Base-by-base conservation (phyloP, 164 flowering plant genomes). In the Cinnamomum chago region DNA sequence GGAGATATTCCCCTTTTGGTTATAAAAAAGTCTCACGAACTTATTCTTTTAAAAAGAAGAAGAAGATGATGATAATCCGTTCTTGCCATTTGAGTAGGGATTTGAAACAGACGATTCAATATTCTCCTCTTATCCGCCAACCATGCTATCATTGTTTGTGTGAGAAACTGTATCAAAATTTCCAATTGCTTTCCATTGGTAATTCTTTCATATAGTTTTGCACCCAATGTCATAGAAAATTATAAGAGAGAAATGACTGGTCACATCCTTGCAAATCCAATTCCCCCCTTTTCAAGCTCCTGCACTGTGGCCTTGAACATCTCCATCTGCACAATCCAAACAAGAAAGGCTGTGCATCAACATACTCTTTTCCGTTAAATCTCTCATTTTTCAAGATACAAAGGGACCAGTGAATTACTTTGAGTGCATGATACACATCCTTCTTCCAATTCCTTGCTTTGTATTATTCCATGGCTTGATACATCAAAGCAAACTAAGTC, bases 241-340 rank as follows among this genome's bases (percentile, higher is more conserved):
- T 35, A 35, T 35, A 0, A 10, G 27, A 65, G 30, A 23, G 50
- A 17, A 24, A 23, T 3, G 11, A 24, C 1, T 51, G 50, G 18
- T 72, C 68, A 72, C 68, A 72, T 62, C 33, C 75, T 72, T 22
- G 75, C 75, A 72, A n/a, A 72, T 35, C 75, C 75, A 47, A 72
- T 2, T 62, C 75, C 68, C n/a, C 75, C 68, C 7, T 23, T 62
- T 72, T 72, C 75, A 64, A 72, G 68, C 68, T 72, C 75, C 15
- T 65, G 30, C 14, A 72, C 58, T 35, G 75, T 72, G 28, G 17
- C 22, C 65, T 62, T 72, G 58, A 72, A 72, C 75, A 72, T 72
- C 58, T 62, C 75, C 75, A 62, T 62, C 75, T 72, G 75, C 74
- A 72, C 28, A 35, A 20, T 30, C 20, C 68, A 28, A 64, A 3